phyloP scores from a whole-genome alignment of 495 filamentous ascomycete species.

The Aspergillus nidulans region DNA sequence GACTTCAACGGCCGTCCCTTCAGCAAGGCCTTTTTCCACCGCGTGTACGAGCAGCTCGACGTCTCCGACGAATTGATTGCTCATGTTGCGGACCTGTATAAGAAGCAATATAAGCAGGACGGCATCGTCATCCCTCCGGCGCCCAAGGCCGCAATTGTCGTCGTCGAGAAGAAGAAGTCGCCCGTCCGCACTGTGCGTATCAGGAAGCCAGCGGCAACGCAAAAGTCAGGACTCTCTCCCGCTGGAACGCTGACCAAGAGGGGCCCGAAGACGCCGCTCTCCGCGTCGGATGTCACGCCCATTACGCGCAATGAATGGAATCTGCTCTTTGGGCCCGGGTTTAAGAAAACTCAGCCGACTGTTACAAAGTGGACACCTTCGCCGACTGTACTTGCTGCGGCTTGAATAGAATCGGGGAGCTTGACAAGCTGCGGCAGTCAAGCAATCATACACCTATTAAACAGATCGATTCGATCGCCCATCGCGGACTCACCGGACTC shows the following conservation, averaged over 20 bases:
- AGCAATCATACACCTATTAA: background rate
- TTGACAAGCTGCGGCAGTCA: background rate
- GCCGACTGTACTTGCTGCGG: conserved; percentile 32
- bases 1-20: conserved; percentile 55
- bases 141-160: conserved; percentile 19
- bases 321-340: conserved; percentile 33
- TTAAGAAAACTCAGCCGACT: conserved; percentile 27
- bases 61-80: conserved; percentile 49
- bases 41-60: conserved; percentile 59
- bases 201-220: conserved; percentile 15
- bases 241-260: conserved; percentile 21
- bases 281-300: conserved; percentile 44
- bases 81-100: conserved; percentile 55
- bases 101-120: conserved; percentile 48
- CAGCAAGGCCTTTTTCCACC: conserved; percentile 53
- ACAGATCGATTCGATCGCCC: background rate
- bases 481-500: background rate
- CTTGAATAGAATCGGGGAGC: conserved; percentile 18
- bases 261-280: conserved; percentile 42
- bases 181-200: conserved; percentile 22
- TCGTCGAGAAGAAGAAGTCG: conserved; percentile 13
- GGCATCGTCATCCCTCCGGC: conserved; percentile 37
- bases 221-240: conserved; percentile 8
- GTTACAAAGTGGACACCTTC: conserved; percentile 46
- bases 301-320: conserved; percentile 49